Evolutionary conservation across 2,329 filamentous ascomycete genomes (phyloP).

Genomic region (Neofusicoccum cordaticola): DNA sequence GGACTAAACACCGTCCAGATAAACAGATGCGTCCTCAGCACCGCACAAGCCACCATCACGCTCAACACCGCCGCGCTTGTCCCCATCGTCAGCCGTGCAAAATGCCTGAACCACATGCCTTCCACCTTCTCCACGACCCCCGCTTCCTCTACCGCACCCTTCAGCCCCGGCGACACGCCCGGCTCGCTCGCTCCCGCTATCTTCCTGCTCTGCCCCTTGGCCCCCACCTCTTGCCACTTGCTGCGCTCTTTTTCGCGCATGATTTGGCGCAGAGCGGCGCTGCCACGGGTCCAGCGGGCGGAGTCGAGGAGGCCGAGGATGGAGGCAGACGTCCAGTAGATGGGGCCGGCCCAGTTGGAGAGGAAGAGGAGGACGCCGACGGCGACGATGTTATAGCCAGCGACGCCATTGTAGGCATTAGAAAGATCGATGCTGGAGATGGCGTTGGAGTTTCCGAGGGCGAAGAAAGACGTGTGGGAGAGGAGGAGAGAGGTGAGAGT

Average conservation of each 20-base stretch:
- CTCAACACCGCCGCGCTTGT: conserved; percentile 61
- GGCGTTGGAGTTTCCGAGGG: conserved; percentile 85
- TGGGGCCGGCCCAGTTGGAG: conserved; percentile 85
- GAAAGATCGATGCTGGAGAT: conserved; percentile 95
- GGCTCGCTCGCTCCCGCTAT: not conserved
- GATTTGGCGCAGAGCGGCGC: not conserved
- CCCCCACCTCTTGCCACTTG: not conserved
- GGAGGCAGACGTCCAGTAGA: conserved; percentile 75
- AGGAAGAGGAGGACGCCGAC: conserved; percentile 83
- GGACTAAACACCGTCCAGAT: conserved; percentile 99
- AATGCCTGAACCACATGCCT: conserved; percentile 41
- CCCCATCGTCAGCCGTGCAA: conserved; percentile 69
- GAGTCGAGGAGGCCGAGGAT: conserved; percentile 10
- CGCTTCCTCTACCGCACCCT: not conserved
- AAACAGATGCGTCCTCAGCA: conserved; percentile 83
- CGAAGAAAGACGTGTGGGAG: conserved; percentile 83
- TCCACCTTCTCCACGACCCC: not conserved
- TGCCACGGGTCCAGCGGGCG: conserved; percentile 11
- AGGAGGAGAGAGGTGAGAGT: conserved; percentile 71
- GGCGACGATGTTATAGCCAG: conserved; percentile 71
- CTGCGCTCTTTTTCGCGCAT: conserved; percentile 4
- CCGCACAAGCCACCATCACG: conserved; percentile 86
- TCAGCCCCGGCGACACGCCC: conserved; percentile 19
- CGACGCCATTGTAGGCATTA: conserved; percentile 90
- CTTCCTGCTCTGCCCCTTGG: conserved; percentile 19